phyloP scores from a whole-genome alignment of 1,284 basidiomycete species.

The Cryptococcus jaspeensis region DNA sequence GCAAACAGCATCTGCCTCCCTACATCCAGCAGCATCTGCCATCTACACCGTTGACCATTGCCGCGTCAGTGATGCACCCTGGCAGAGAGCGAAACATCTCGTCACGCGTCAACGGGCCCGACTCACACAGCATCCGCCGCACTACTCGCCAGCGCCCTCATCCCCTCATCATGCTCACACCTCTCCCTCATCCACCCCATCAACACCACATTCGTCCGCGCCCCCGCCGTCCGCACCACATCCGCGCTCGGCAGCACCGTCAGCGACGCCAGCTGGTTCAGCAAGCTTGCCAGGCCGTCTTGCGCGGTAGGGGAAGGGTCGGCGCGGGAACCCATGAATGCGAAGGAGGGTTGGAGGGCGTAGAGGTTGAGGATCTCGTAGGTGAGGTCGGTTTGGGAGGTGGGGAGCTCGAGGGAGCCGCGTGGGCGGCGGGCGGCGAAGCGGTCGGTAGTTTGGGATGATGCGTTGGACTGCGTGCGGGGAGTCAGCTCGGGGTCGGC shows the following conservation, averaged over 20 bases:
- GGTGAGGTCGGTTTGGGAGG: constrained; percentile 23
- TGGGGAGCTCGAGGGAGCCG: constrained; percentile 10
- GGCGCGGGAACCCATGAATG: constrained; percentile 14
- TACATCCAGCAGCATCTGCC: constrained; percentile 40
- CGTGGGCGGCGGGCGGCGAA: constrained; percentile 9
- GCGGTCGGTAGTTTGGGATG: background rate
- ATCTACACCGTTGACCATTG: constrained; percentile 11
- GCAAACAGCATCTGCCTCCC: constrained; percentile 38
- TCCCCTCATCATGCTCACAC: background rate
- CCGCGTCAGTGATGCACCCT: too few species aligned
- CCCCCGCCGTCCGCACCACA: constrained; percentile 25
- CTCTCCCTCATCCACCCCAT: constrained; percentile 17
- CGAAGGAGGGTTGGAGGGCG: constrained; percentile 31
- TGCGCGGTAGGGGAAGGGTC: constrained; percentile 12
- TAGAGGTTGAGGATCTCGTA: constrained; percentile 36
- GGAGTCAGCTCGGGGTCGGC: background rate
- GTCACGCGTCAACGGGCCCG: background rate
- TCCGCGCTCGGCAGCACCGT: constrained; percentile 28
- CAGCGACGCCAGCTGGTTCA: constrained; percentile 28
- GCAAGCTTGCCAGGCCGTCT: constrained; percentile 22
- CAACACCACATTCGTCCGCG: constrained; percentile 25
- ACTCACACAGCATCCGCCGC: constrained; percentile 11
- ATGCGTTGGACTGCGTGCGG: background rate
- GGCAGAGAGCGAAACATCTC: background rate
- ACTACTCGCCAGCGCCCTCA: constrained; percentile 3